Percentiles rank a stretch among this genome's conserved stretches.
phyloP scores from a whole-genome alignment of 768 basidiomycete genomes.

The Coprinellus micaceus region DNA sequence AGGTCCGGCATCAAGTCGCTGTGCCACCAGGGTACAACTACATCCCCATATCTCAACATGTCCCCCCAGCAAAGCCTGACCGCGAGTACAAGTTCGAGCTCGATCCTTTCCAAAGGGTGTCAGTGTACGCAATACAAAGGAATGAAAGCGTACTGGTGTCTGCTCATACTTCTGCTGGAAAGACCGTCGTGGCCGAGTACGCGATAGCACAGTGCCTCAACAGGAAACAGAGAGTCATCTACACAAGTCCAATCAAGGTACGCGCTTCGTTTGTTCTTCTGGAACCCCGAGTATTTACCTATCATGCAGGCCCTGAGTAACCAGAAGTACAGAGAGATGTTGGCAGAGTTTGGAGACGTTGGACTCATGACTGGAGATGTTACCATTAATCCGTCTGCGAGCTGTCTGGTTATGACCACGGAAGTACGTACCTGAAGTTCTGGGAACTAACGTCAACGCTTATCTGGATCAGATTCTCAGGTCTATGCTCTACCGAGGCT shows the following conservation, averaged over 20 bases:
- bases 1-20: constrained; percentile 96
- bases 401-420: constrained; percentile 98
- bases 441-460: neutral
- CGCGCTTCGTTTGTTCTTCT: constrained; percentile 35
- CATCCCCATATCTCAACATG: constrained; percentile 83
- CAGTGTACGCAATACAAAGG: constrained; percentile 90
- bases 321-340: constrained; percentile 98
- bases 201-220: constrained; percentile 95
- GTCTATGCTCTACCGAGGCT: constrained; percentile 97
- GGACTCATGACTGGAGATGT: constrained; percentile 99
- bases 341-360: constrained; percentile 95
- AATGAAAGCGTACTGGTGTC: constrained; percentile 98
- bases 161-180: constrained; percentile 98
- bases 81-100: constrained; percentile 94
- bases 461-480: constrained; percentile 72
- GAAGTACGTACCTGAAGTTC: constrained; percentile 54
- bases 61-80: constrained; percentile 87
- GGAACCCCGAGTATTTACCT: too few relatives aligned
- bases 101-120: constrained; percentile 96
- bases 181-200: constrained; percentile 99
- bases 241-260: constrained; percentile 99
- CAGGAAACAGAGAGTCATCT: constrained; percentile 94
- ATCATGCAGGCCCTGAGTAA: constrained; percentile 99
- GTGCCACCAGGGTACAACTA: constrained; percentile 92
- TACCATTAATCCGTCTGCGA: constrained; percentile 95